These are phyloP conservation scores for Pilasporangium apinafurcum DNA, from an alignment of 352 stramenopile genomes.

Conservation along the genomic window DNA sequence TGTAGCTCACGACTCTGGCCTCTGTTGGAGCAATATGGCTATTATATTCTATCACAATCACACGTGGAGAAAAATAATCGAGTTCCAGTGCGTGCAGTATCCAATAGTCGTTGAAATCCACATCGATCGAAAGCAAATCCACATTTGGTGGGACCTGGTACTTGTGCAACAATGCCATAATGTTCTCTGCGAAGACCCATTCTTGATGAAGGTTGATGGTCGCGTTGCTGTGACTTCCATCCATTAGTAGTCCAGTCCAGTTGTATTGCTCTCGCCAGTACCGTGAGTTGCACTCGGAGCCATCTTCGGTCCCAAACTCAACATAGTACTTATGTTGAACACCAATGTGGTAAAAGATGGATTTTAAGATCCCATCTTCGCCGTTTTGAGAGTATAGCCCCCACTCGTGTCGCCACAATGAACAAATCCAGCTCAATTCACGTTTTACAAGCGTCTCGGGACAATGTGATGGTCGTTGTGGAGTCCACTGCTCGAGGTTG, in stretches of 20 bases:
- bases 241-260: slow-evolving; percentile 60
- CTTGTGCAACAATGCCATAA: slow-evolving; percentile 45
- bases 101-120: slow-evolving; percentile 79
- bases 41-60: slow-evolving; percentile 63
- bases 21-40: slow-evolving; percentile 42
- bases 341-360: slow-evolving; percentile 52
- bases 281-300: slow-evolving; percentile 56
- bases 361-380: slow-evolving; percentile 53
- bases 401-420: slow-evolving; percentile 62
- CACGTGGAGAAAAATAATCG: slow-evolving; percentile 29
- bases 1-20: slow-evolving; percentile 36
- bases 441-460: slow-evolving; percentile 4
- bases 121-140: slow-evolving; percentile 62
- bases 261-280: slow-evolving; percentile 29
- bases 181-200: slow-evolving; percentile 57
- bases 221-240: slow-evolving; percentile 33
- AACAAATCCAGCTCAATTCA: slow-evolving; percentile 36
- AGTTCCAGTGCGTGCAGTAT: slow-evolving; percentile 48
- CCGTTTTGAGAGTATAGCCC: slow-evolving; percentile 62
- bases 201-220: slow-evolving; percentile 47
- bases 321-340: slow-evolving; percentile 32
- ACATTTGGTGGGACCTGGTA: slow-evolving; percentile 36
- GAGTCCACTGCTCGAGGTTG: slow-evolving; percentile 9
- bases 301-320: slow-evolving; percentile 61
- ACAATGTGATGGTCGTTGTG: slow-evolving; percentile 15